phyloP scores from a whole-genome alignment of 2,329 filamentous ascomycete species.

The Pseudomassariella vexata region DNA sequence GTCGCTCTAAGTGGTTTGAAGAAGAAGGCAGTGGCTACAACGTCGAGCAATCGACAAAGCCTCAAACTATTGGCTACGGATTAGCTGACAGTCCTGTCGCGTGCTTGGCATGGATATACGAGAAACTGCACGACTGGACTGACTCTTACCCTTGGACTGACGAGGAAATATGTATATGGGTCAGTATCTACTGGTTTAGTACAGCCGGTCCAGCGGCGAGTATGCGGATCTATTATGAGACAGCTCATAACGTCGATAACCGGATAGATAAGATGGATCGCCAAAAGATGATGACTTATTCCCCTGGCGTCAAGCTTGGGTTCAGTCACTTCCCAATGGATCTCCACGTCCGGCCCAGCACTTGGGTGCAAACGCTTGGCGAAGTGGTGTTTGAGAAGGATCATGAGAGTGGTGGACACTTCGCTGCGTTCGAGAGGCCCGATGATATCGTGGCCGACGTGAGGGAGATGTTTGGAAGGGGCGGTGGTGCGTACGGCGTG shows the following conservation, averaged over 20 bases:
- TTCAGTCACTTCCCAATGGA: constrained; percentile 55
- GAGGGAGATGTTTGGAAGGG: constrained; percentile 50
- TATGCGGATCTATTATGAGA: constrained; percentile 68
- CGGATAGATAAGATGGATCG: constrained; percentile 14
- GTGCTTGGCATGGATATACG: constrained; percentile 72
- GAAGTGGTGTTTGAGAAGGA: constrained; percentile 51
- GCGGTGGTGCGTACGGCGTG: constrained; percentile 36
- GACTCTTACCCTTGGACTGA: constrained; percentile 68
- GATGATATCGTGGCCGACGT: constrained; percentile 47
- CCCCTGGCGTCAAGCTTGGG: constrained; percentile 29
- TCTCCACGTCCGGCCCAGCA: constrained; percentile 43
- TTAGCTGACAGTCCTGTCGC: constrained; percentile 66
- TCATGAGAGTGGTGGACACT: constrained; percentile 51
- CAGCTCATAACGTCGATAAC: constrained; percentile 31
- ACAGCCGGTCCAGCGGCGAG: constrained; percentile 61
- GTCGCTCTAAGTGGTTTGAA: constrained; percentile 51
- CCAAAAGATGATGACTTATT: constrained; percentile 16
- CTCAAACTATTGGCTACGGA: constrained; percentile 66
- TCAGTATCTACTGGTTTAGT: constrained; percentile 68
- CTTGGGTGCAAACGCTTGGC: constrained; percentile 54
- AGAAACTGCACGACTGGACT: constrained; percentile 74
- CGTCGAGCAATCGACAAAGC: constrained; percentile 58
- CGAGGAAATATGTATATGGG: constrained; percentile 71
- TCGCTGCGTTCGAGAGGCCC: constrained; percentile 54
- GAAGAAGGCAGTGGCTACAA: constrained; percentile 54